Evolutionary conservation across 257 asterid species (phyloP).

Genomic region (Cruciata laevipes): DNA sequence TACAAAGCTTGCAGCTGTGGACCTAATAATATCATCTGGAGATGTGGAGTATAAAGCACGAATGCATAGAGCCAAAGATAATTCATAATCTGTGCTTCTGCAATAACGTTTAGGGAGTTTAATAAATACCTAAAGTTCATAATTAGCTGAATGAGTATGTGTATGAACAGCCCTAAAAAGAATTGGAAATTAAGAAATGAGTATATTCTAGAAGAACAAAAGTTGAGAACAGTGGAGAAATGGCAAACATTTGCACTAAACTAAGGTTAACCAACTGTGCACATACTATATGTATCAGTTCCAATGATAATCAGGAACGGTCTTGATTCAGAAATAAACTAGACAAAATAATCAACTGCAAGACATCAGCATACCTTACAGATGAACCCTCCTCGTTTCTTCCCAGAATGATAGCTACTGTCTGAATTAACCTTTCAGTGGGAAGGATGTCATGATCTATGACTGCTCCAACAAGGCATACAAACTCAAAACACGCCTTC

Average conservation of each 20-base stretch:
- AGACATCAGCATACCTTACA: slow-evolving; percentile 44
- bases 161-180: not conserved
- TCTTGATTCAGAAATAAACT: not conserved
- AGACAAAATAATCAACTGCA: slow-evolving; percentile 7
- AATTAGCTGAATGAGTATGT: not conserved
- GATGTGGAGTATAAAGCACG: slow-evolving; percentile 62
- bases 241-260: not conserved
- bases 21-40: slow-evolving; percentile 65
- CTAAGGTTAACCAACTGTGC: not conserved
- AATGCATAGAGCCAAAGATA: slow-evolving; percentile 76
- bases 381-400: slow-evolving; percentile 49
- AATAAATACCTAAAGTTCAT: not conserved
- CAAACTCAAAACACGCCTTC: slow-evolving; percentile 93
- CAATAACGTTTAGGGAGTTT: slow-evolving; percentile 17
- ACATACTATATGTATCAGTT: not conserved
- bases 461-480: slow-evolving; percentile 62
- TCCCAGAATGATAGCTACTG: slow-evolving; percentile 48
- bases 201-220: too few species aligned
- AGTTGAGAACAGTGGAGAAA: not conserved
- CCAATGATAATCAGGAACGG: not conserved
- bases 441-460: slow-evolving; percentile 53
- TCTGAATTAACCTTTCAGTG: slow-evolving; percentile 53
- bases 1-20: slow-evolving; percentile 63
- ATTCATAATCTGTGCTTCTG: slow-evolving; percentile 71
- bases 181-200: not conserved